Evolutionary conservation across 2,329 filamentous ascomycete genomes (phyloP), one percentile per base, ranked within the genome.

Genomic region (Penicillium sp.): DNA sequence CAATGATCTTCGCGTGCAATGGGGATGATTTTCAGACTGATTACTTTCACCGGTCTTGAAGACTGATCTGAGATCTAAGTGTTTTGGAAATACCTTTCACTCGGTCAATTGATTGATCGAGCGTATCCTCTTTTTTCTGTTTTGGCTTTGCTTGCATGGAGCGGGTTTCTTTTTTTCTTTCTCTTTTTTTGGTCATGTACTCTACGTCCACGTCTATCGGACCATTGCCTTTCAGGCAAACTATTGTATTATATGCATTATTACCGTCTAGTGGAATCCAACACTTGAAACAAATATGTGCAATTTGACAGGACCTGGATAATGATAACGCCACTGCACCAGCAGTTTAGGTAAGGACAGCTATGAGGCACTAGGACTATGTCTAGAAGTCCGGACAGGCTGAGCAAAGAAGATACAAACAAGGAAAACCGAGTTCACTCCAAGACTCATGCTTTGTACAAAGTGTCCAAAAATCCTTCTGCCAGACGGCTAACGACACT

Each of bases 401-500:
- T 16, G 22, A 47, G 19, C 10, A 19, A 35, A 41, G n/a, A 49
- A 53, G 44, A 50, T 57, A 57, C 48, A 44, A 55, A 38, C 19
- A 53, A 40, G 47, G 26, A 56, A 50, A 44, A 53, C 6, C 3
- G 5, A 35, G 12, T 33, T n/a, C 12, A 36, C 33, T 30, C 2
- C 25, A 36, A 30, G 22, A 31, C 43, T 61, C 77, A 94, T 57
- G 88, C 88, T 80, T 96, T 96, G 76, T 97, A 97, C 74, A 97
- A 72, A 50, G 94, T 88, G 77, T 97, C 92, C 70, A 97, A 80
- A 75, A 97, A 99, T 0, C 91, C 93, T 63, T 83, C 90, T 1
- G 92, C 93, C 70, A 99, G 77, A 67, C 96, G 90, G 62, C 90
- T 90, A 31, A 99, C 91, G 33, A 99, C 88, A 64, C 89, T 91